A percentile compares a stretch with the other conserved stretches of the same genome.
Evolutionary conservation across 768 basidiomycete species (phyloP).

Genomic region (Sutorius australiensis): DNA sequence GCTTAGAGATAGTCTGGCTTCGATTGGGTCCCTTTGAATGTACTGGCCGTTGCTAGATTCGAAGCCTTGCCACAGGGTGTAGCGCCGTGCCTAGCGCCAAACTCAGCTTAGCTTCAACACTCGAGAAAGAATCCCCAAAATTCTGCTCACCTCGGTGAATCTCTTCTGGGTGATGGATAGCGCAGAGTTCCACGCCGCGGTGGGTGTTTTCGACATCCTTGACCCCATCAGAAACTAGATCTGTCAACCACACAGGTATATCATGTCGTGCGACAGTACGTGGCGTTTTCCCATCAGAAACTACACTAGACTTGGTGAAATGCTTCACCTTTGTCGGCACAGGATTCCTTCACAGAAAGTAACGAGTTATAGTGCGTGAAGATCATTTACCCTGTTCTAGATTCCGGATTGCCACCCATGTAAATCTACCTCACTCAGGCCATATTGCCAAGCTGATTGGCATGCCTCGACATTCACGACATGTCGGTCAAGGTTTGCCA

Average conservation of each 20-base stretch:
- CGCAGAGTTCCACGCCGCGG: conserved; percentile 61
- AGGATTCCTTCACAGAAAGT: conserved; percentile 62
- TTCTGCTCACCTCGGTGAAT: background rate
- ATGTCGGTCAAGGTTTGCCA: conserved; percentile 73
- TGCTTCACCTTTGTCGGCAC: background rate
- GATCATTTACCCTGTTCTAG: background rate
- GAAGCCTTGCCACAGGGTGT: background rate
- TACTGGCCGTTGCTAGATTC: background rate
- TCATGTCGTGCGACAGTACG: conserved; percentile 53
- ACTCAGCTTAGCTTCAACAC: background rate
- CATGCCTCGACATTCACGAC: conserved; percentile 74
- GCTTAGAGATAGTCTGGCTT: background rate
- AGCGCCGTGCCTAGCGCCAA: background rate
- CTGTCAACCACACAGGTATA: conserved; percentile 52
- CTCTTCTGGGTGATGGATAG: conserved; percentile 43
- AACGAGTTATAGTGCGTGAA: conserved; percentile 64
- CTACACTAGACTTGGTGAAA: background rate
- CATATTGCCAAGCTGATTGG: conserved; percentile 78
- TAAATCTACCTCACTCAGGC: conserved; percentile 38
- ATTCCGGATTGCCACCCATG: background rate
- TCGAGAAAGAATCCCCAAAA: background rate
- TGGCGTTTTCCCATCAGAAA: background rate
- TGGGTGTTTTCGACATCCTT: conserved; percentile 24
- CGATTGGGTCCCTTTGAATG: background rate
- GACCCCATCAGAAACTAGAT: background rate